These are phyloP conservation scores for Herpetospermum pedunculosum DNA, from an alignment of 306 rosid genomes.

Conservation along the genomic window DNA sequence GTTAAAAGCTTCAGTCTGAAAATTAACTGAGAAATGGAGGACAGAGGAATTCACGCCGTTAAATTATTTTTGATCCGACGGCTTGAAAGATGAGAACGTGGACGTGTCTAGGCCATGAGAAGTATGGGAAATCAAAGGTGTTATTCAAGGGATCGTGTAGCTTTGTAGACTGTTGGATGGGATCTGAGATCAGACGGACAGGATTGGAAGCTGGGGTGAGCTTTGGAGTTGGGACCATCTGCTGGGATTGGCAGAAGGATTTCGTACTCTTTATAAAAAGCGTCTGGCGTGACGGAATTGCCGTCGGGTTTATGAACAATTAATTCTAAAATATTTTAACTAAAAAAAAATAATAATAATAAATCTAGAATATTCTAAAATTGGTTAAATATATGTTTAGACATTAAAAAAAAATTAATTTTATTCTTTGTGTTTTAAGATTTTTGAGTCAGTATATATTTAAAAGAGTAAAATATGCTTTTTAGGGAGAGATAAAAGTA, in stretches of 20 bases:
- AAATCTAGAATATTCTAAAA: too few relatives aligned
- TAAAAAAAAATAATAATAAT: too few relatives aligned
- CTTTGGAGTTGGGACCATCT: not conserved
- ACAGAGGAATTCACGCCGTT: not conserved
- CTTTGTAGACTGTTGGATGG: not conserved
- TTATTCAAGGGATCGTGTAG: not conserved
- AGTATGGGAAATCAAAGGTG: not conserved
- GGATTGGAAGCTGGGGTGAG: not conserved
- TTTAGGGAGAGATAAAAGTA: too few relatives aligned
- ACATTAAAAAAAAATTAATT: too few relatives aligned
- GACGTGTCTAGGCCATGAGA: conserved; percentile 7
- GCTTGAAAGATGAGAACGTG: not conserved
- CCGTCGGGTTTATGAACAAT: not conserved
- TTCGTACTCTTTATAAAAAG: not conserved
- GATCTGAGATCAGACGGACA: not conserved
- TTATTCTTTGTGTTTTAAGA: too few relatives aligned
- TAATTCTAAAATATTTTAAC: not conserved
- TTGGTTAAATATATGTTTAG: too few relatives aligned
- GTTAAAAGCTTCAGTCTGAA: not conserved
- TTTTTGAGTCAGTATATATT: too few relatives aligned
- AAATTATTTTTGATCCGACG: not conserved
- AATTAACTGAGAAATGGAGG: not conserved
- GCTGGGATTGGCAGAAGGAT: not conserved
- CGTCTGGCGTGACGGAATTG: not conserved
- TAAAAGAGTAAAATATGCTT: too few relatives aligned